A percentile compares a stretch with the other conserved stretches of the same genome.
Evolutionary conservation across 805 yeast genomes (phyloP).

Genomic region (Starmerella kuoi): DNA sequence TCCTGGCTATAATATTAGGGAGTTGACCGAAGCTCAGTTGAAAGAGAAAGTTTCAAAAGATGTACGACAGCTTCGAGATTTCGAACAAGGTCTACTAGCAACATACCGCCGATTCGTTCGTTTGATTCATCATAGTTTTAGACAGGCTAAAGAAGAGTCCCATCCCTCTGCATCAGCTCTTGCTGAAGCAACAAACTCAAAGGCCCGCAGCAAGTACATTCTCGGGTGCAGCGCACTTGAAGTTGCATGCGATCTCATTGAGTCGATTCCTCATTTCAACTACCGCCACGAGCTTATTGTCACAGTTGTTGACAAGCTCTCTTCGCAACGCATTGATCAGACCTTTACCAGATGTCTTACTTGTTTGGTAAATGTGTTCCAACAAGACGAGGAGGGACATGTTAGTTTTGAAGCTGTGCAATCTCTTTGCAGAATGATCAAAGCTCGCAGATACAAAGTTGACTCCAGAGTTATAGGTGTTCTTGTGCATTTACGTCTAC

Average conservation of each 20-base stretch:
- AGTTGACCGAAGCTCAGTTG: slow-evolving; percentile 68
- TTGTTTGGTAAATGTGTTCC: slow-evolving; percentile 55
- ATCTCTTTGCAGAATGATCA: slow-evolving; percentile 54
- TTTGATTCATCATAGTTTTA: slow-evolving; percentile 35
- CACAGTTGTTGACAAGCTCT: slow-evolving; percentile 54
- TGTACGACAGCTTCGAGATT: slow-evolving; percentile 59
- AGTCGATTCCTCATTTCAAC: slow-evolving; percentile 66
- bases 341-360: slow-evolving; percentile 49
- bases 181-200: not conserved
- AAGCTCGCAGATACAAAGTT: slow-evolving; percentile 61
- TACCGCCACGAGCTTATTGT: slow-evolving; percentile 62
- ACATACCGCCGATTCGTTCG: slow-evolving; percentile 60
- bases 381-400: slow-evolving; percentile 71
- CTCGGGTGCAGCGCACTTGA: slow-evolving; percentile 40
- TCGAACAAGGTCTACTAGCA: slow-evolving; percentile 64
- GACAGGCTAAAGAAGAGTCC: slow-evolving; percentile 28
- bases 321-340: slow-evolving; percentile 37
- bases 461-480: slow-evolving; percentile 73
- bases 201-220: slow-evolving; percentile 13
- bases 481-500: slow-evolving; percentile 45
- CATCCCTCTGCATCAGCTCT: slow-evolving; percentile 1
- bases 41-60: slow-evolving; percentile 76
- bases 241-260: slow-evolving; percentile 68
- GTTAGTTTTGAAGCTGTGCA: slow-evolving; percentile 64
- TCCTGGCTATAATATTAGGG: slow-evolving; percentile 79